Evolutionary conservation across 2,329 filamentous ascomycete genomes (phyloP).

Genomic region (Colletotrichum simmondsii): DNA sequence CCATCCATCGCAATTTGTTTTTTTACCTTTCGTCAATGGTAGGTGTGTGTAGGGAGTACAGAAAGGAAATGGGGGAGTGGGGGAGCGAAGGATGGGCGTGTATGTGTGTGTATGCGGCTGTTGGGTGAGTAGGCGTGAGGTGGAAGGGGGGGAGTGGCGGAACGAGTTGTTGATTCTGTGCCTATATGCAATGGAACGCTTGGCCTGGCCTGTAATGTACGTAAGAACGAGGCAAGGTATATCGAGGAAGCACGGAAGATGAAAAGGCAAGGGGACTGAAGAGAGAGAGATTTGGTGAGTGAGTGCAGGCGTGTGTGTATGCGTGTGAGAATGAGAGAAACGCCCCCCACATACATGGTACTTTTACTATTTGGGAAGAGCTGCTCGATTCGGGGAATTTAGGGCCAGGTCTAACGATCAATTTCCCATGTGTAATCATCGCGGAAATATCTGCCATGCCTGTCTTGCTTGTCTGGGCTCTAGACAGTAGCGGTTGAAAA

Average conservation of each 20-base stretch:
- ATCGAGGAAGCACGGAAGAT: too few species aligned
- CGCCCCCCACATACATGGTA: slow-evolving; percentile 5
- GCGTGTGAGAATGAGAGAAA: too few species aligned
- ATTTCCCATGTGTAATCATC: not conserved
- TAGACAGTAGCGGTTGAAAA: too few species aligned
- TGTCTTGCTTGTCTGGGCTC: too few species aligned
- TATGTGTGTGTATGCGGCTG: not conserved
- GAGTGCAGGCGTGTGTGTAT: too few species aligned
- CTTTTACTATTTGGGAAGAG: not conserved
- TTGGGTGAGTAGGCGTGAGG: too few species aligned
- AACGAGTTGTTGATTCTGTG: not conserved
- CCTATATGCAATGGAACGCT: not conserved
- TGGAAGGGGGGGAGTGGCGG: not conserved
- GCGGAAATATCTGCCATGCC: too few species aligned
- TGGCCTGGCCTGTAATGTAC: not conserved
- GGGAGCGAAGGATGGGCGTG: too few species aligned
- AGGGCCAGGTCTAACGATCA: too few species aligned
- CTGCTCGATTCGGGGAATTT: not conserved
- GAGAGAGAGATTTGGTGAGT: too few species aligned
- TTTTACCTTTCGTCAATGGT: not conserved
- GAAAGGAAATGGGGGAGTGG: not conserved
- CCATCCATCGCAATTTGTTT: not conserved
- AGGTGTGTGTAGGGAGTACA: not conserved
- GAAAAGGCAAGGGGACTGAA: too few species aligned
- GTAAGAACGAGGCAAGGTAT: not conserved